Evolutionary conservation across 495 filamentous ascomycete genomes (phyloP), one percentile per base, ranked within the genome.

Genomic region (Aspergillus sparsus): DNA sequence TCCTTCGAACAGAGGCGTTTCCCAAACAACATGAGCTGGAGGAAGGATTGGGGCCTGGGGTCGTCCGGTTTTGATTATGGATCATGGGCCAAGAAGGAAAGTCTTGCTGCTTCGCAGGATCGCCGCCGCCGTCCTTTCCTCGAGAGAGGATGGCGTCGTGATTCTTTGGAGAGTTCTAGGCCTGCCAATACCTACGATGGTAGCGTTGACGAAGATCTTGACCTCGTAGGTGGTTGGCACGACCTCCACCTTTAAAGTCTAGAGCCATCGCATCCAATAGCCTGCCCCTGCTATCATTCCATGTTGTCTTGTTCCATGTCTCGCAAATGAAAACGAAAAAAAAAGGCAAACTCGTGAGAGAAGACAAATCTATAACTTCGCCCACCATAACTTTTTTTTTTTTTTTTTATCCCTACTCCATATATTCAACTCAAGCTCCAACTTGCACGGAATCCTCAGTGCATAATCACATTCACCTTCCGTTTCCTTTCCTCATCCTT

Each of bases 201-300:
- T 63, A 79, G 79, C 65, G 77, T 87, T 69, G 83, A 89, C 68
- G 86, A 86, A 66, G 90, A 92, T 70, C 74, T 89, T 70, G 91
- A 93, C 81, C 92, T 92, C 82, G 90, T 96, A 83, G 92, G 91
- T 77, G 90, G 87, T 73, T 94, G 90, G 89, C 82, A 89, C 66
- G 86, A 90, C 51, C 76, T 80, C 58, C 79, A 78, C 60, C 72
- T 82, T 64, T 82, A 81, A 65, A 32, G 49, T 35, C 27, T 16
- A 41, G 5, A 18, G 33, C 35, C 16, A 32, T 61, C 41, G 52
- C 57, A 21, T 53, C 37, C 27, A 51, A 31, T 57, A 18, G 36
- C 36, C 58, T 45, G 55, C 49, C 42, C 41, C 45, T 41, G 42
- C 15, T 55, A 41, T 60, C 3, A 27, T 27, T 27, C 21, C 39